phyloP scores from a whole-genome alignment of 192 early-diverging fungal genomes.

The Backusella sp. region DNA sequence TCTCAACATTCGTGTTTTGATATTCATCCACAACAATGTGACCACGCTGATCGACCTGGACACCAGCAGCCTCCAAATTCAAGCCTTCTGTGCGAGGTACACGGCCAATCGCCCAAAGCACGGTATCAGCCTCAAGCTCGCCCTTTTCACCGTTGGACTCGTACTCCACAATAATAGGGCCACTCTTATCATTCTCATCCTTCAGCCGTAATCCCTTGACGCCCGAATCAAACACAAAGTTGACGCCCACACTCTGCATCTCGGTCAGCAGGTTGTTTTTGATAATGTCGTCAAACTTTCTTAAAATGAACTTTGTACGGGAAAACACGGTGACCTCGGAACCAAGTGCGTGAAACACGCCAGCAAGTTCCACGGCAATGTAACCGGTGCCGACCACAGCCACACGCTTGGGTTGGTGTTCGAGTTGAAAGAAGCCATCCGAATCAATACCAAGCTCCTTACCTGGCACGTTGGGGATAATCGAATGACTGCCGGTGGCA shows the following conservation, averaged over 20 bases:
- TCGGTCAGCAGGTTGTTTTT: conserved; percentile 72
- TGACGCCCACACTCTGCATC: conserved; percentile 72
- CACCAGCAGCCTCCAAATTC: conserved; percentile 61
- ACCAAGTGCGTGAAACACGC: conserved; percentile 86
- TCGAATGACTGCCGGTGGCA: conserved; percentile 66
- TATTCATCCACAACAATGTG: conserved; percentile 83
- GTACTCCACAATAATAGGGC: conserved; percentile 54
- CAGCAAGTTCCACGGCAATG: conserved; percentile 94
- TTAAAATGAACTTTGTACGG: conserved; percentile 79
- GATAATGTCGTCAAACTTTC: conserved; percentile 81
- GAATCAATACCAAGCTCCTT: conserved; percentile 83
- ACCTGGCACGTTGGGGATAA: conserved; percentile 74
- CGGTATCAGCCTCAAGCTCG: conserved; percentile 68
- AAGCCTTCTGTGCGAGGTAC: conserved; percentile 68
- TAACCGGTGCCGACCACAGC: conserved; percentile 87
- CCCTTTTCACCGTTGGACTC: conserved; percentile 34
- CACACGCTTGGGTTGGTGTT: conserved; percentile 85
- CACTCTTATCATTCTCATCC: conserved; percentile 37
- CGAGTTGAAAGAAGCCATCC: conserved; percentile 94
- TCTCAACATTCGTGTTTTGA: conserved; percentile 72
- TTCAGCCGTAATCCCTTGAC: conserved; percentile 56
- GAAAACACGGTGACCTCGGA: conserved; percentile 80
- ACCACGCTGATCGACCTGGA: conserved; percentile 64
- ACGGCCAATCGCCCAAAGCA: conserved; percentile 91
- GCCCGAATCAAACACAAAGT: conserved; percentile 65